phyloP scores from a whole-genome alignment of 768 basidiomycete species.

The Lactarius akahatsu region DNA sequence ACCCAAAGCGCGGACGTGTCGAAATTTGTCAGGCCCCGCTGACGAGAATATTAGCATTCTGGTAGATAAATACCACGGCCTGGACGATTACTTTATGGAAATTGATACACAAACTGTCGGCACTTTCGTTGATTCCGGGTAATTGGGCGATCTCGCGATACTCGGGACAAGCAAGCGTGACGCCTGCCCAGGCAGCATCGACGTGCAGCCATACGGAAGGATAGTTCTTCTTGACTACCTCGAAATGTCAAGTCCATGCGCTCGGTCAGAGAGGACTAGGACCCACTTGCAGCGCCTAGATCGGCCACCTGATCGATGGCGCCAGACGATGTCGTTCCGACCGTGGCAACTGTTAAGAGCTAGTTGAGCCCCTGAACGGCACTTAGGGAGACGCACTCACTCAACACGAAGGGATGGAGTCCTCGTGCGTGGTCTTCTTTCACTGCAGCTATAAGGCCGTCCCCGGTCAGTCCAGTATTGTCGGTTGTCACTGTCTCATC shows the following conservation, averaged over 20 bases:
- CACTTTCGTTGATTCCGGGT: slow-evolving; percentile 70
- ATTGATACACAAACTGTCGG: slow-evolving; percentile 83
- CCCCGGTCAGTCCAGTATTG: slow-evolving; percentile 65
- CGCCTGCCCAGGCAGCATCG: slow-evolving; percentile 91
- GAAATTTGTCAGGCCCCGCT: slow-evolving; percentile 92
- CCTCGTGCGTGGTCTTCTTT: slow-evolving; percentile 62
- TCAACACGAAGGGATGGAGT: slow-evolving; percentile 73
- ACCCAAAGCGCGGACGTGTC: slow-evolving; percentile 83
- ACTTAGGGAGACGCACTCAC: slow-evolving; percentile 43
- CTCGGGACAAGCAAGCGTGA: slow-evolving; percentile 79
- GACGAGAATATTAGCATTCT: neutral
- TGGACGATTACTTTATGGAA: slow-evolving; percentile 71
- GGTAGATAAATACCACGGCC: neutral
- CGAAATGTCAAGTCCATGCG: neutral
- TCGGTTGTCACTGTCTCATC: slow-evolving; percentile 44
- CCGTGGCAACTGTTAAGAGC: slow-evolving; percentile 64
- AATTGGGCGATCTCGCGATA: slow-evolving; percentile 60
- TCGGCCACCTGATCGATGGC: slow-evolving; percentile 80
- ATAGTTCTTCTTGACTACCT: slow-evolving; percentile 39
- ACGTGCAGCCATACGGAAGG: slow-evolving; percentile 82
- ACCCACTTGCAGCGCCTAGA: slow-evolving; percentile 65
- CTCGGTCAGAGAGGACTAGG: slow-evolving; percentile 2
- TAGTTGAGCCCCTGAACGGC: neutral
- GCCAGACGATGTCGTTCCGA: slow-evolving; percentile 92
- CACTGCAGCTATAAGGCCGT: slow-evolving; percentile 55